Conservation (phyloP, 306 rosid species). For the Lotus japonicus region DNA sequence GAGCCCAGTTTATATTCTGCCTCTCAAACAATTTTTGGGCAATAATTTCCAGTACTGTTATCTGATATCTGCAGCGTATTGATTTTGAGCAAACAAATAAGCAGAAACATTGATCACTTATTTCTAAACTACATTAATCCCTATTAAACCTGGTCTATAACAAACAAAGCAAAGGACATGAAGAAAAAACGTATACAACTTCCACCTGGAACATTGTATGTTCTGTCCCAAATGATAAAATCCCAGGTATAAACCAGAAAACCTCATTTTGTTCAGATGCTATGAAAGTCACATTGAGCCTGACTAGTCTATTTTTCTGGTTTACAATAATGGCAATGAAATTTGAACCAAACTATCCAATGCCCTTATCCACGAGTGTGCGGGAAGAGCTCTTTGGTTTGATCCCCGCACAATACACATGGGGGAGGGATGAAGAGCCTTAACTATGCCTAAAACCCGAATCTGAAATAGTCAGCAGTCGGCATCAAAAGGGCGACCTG, state of each 20-base stretch:
- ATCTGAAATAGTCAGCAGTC: too few species aligned
- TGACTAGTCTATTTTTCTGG: too few species aligned
- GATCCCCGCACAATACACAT: too few species aligned
- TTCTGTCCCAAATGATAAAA: not conserved
- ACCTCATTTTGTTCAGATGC: not conserved
- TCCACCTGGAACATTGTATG: not conserved
- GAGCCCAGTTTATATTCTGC: constrained; percentile 44
- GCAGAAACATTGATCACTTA: not conserved
- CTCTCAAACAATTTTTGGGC: constrained; percentile 41
- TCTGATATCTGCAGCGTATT: constrained; percentile 68
- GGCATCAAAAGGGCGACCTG: too few species aligned
- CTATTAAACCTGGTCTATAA: not conserved
- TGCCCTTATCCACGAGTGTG: too few species aligned
- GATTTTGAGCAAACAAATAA: constrained; percentile 10
- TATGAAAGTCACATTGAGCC: not conserved
- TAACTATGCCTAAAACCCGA: too few species aligned
- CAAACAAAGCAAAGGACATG: not conserved
- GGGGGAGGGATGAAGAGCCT: too few species aligned
- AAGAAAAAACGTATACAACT: not conserved
- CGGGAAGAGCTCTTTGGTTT: too few species aligned
- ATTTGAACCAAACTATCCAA: too few species aligned
- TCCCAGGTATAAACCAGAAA: not conserved
- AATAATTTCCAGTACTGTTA: constrained; percentile 66
- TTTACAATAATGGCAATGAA: not conserved
- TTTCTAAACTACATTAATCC: not conserved